These are phyloP conservation scores for Lodderomyces parapsilosis DNA, from an alignment of 1,139 yeast genomes.

Conservation along the genomic window DNA sequence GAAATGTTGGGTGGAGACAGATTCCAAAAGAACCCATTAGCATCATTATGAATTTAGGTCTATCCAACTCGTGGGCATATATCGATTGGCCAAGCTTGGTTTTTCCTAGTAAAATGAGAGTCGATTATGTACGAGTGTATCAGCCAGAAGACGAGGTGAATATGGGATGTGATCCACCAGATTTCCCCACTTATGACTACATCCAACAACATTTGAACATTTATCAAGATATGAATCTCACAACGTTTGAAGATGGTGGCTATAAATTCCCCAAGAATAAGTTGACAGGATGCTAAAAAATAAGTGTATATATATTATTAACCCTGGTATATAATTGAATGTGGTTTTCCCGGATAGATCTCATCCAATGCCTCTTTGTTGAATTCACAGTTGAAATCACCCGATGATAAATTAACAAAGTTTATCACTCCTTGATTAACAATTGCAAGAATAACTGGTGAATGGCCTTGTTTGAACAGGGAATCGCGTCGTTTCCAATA, in stretches of 20 bases:
- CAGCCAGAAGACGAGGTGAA: constrained; percentile 57
- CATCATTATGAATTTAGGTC: constrained; percentile 71
- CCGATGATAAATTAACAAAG: constrained; percentile 59
- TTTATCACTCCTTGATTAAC: constrained; percentile 73
- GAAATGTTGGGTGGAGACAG: constrained; percentile 75
- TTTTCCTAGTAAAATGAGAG: constrained; percentile 66
- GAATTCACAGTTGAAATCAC: constrained; percentile 40
- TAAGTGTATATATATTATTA: no score
- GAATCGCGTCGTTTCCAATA: constrained; percentile 29
- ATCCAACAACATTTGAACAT: constrained; percentile 63
- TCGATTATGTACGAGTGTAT: constrained; percentile 78
- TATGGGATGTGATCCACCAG: constrained; percentile 73
- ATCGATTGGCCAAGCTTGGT: constrained; percentile 71
- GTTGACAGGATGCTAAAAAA: constrained; percentile 22
- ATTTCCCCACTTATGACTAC: constrained; percentile 71
- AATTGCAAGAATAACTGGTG: constrained; percentile 52
- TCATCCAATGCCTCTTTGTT: constrained; percentile 22
- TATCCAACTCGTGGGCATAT: constrained; percentile 79
- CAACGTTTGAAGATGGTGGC: constrained; percentile 68
- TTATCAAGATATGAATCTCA: constrained; percentile 61
- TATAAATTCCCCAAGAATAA: constrained; percentile 56
- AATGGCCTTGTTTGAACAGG: constrained; percentile 47
- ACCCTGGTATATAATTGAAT: constrained; percentile 15
- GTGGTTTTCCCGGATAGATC: constrained; percentile 11
- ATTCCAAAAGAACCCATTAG: constrained; percentile 89